These are phyloP conservation scores for Lepidium africanum DNA, from an alignment of 345 rosid species.

Conservation along the genomic window DNA sequence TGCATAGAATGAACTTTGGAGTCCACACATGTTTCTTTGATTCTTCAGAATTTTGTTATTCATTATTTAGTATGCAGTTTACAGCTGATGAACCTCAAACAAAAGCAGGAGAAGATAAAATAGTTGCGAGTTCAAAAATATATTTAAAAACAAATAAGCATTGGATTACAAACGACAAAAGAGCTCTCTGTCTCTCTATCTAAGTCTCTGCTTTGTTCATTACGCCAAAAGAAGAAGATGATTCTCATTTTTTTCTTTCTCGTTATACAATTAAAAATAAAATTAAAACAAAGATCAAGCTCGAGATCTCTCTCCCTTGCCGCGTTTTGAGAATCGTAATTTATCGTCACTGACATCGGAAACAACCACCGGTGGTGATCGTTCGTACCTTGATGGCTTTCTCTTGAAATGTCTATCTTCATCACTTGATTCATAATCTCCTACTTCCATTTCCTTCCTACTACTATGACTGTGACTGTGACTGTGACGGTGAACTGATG, in stretches of 20 bases:
- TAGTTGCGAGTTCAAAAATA: neutral
- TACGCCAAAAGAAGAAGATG: neutral
- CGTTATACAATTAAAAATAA: neutral
- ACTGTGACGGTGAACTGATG: conserved; percentile 4
- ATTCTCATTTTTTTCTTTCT: neutral
- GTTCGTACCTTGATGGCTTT: conserved; percentile 71
- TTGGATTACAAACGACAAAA: conserved; percentile 2
- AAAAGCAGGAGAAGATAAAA: neutral
- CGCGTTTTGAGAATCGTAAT: conserved; percentile 18
- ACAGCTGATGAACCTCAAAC: too few species aligned
- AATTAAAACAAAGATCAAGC: neutral
- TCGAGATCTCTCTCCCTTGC: conserved; percentile 25
- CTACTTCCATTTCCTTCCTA: conserved; percentile 28
- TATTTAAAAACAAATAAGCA: neutral
- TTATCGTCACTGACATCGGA: conserved; percentile 18
- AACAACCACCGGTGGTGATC: conserved; percentile 37
- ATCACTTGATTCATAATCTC: conserved; percentile 78
- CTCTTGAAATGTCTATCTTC: conserved; percentile 91
- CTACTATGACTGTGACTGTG: conserved; percentile 9
- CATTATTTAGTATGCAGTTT: too few species aligned
- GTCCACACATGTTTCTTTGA: too few species aligned
- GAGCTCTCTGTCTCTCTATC: neutral
- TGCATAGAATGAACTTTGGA: too few species aligned
- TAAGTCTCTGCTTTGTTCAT: neutral
- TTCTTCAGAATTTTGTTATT: too few species aligned